These are phyloP conservation scores for Patellaria atrata DNA, from an alignment of 495 filamentous ascomycete genomes.

Conservation along the genomic window DNA sequence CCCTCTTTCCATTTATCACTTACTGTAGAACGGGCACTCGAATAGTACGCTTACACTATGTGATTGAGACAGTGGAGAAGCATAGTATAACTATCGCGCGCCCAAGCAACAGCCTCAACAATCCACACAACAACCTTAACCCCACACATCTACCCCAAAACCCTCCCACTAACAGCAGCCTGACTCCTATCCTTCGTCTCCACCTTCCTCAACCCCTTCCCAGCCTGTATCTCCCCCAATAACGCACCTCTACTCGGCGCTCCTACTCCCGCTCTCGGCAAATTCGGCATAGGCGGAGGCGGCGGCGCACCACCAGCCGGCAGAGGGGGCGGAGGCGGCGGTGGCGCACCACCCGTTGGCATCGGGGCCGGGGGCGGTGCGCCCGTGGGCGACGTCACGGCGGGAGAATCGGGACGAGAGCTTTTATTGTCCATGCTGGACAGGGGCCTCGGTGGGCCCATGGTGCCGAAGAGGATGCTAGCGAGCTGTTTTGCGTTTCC, in stretches of 20 bases:
- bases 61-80: no score
- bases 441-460: constrained; percentile 83
- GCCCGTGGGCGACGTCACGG: constrained; percentile 30
- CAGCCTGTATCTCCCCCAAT: constrained; percentile 66
- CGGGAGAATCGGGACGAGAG: constrained; percentile 17
- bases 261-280: constrained; percentile 23
- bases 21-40: no score
- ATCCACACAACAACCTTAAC: no score
- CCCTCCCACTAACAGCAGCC: constrained; percentile 54
- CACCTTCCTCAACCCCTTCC: constrained; percentile 64
- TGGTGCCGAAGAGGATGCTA: constrained; percentile 84
- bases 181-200: constrained; percentile 73
- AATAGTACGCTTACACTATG: no score
- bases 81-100: no score
- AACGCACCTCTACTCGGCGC: constrained; percentile 41
- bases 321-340: constrained; percentile 38
- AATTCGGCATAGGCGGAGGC: constrained; percentile 27
- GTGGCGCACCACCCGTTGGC: constrained; percentile 19
- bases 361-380: constrained; percentile 23
- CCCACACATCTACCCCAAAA: constrained; percentile 38
- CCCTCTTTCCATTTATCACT: no score
- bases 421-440: constrained; percentile 63
- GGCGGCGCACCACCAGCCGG: constrained; percentile 30
- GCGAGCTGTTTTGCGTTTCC: constrained; percentile 82
- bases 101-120: no score